Percentiles rank a stretch among this genome's conserved stretches.
Evolutionary conservation across 148 eudicot genomes (phyloP).

Genomic region (Linanthus parryae): DNA sequence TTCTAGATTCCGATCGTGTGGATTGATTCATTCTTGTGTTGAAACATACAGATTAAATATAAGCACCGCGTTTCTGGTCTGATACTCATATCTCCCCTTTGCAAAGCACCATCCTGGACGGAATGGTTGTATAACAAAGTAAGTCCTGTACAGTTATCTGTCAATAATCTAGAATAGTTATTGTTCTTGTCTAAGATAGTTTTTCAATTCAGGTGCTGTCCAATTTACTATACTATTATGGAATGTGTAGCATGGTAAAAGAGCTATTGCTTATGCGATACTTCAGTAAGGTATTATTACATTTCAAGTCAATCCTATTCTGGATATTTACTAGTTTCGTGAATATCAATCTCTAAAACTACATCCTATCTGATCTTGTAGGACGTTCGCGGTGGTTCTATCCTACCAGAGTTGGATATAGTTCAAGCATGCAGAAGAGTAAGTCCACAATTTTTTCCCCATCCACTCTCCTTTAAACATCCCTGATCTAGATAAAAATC

Average conservation of each 20-base stretch:
- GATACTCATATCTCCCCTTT: slow-evolving; percentile 93
- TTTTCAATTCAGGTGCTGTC: slow-evolving; percentile 56
- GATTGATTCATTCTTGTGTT: too few relatives aligned
- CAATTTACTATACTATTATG: slow-evolving; percentile 76
- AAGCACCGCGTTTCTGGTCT: slow-evolving; percentile 70
- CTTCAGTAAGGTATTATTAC: slow-evolving; percentile 72
- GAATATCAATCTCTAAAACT: slow-evolving; percentile 3
- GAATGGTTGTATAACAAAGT: slow-evolving; percentile 98
- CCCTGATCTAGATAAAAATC: background rate
- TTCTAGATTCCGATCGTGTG: slow-evolving; percentile 10
- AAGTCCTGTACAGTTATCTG: slow-evolving; percentile 19
- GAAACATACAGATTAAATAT: slow-evolving; percentile 80
- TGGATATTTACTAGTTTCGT: background rate
- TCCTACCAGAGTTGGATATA: slow-evolving; percentile 71
- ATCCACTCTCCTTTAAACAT: background rate
- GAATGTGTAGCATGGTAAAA: slow-evolving; percentile 82
- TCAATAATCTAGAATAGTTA: slow-evolving; percentile 4
- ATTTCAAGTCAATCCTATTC: slow-evolving; percentile 1
- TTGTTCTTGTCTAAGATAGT: slow-evolving; percentile 15
- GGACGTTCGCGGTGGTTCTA: slow-evolving; percentile 67
- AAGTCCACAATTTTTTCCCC: slow-evolving; percentile 28
- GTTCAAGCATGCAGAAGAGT: slow-evolving; percentile 79
- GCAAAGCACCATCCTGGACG: slow-evolving; percentile 96
- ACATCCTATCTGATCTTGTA: slow-evolving; percentile 20
- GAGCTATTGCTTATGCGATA: slow-evolving; percentile 82